These are phyloP conservation scores for Hyparrhenia diplandra DNA, from an alignment of 176 grass and related monocot genomes.

Conservation along the genomic window DNA sequence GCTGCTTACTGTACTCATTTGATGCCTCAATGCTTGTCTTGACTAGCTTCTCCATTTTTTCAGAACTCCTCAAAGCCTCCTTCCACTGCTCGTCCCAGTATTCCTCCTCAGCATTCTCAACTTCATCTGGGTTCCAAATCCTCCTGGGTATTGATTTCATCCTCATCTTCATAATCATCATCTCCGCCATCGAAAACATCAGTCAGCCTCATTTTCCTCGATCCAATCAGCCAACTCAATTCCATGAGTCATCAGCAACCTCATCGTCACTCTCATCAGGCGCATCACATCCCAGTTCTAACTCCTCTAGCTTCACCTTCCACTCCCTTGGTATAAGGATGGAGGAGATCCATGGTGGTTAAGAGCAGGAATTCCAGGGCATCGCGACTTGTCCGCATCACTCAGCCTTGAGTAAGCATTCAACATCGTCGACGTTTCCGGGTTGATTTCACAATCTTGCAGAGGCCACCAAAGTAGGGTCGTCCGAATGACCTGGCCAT, in stretches of 20 bases:
- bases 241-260: constrained; percentile 19
- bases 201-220: constrained; percentile 50
- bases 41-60: constrained; percentile 83
- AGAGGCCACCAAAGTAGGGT: constrained; percentile 79
- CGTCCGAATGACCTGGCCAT: constrained; percentile 39
- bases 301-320: constrained; percentile 92
- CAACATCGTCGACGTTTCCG: constrained; percentile 82
- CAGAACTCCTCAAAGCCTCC: constrained; percentile 64
- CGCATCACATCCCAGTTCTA: constrained; percentile 88
- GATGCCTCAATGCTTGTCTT: constrained; percentile 58
- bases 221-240: constrained; percentile 46
- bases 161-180: constrained; percentile 34
- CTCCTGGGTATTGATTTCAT: constrained; percentile 23
- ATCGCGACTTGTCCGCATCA: constrained; percentile 49
- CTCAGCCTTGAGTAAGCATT: constrained; percentile 80
- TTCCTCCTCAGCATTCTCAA: constrained; percentile 40
- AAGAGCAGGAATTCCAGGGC: constrained; percentile 80
- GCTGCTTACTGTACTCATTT: constrained; percentile 25
- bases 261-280: constrained; percentile 70
- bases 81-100: constrained; percentile 79
- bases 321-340: constrained; percentile 94
- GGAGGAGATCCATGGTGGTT: constrained; percentile 75
- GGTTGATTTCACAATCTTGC: constrained; percentile 78
- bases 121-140: constrained; percentile 24
- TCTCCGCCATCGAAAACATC: constrained; percentile 33